Evolutionary conservation across 1,284 basidiomycete genomes (phyloP), one percentile per base, ranked within the genome.

Genomic region (Amylostereum areolatum): DNA sequence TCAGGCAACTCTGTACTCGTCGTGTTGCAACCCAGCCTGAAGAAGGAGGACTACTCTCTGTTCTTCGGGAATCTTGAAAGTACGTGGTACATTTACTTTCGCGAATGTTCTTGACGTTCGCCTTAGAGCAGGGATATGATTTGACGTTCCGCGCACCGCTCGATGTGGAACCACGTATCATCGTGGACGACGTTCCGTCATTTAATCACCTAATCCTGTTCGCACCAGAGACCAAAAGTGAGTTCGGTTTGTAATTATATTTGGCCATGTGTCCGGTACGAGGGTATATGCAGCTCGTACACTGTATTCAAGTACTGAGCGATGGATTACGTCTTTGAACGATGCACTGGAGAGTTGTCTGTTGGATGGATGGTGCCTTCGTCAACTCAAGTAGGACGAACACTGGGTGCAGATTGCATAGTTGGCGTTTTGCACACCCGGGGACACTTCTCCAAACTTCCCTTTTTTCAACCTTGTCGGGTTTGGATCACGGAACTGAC

Each of bases 181-280:
- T 83, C 33, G 74, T 85, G 60, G 83, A 84, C 65, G 91, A 84
- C 56, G 74, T 84, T 40, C 80, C 86, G 43, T 72, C 78, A 50
- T 95, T 89, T 67, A 78, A 85, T 46, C 92, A 96, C 65, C 77
- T 96, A 65, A 80, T 96, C 55, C 65, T 96, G 53, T 85, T 95
- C 56, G 78, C 91, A 1, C 86, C 92, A 6, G 81, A 87, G 52
- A 75, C 85, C 39, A 94, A 93, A 73, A 74, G 93, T 95, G 57
- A 55, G 77, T 62, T 39, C 34, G 40, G 29, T 35, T 5, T 33
- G 6, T 25, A 43, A 39, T 12, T 37, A 51, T 54, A 34, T 8
- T 54, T 32, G 52, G 32, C 27, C 12, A n/a, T 24, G 28, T 27
- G 25, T 49, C 12, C n/a, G 1, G 18, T 18, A 18, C 18, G 18